A percentile compares a stretch with the other conserved stretches of the same genome.
Evolutionary conservation across 2,329 filamentous ascomycete genomes (phyloP).

Genomic region (Fusarium sp.): DNA sequence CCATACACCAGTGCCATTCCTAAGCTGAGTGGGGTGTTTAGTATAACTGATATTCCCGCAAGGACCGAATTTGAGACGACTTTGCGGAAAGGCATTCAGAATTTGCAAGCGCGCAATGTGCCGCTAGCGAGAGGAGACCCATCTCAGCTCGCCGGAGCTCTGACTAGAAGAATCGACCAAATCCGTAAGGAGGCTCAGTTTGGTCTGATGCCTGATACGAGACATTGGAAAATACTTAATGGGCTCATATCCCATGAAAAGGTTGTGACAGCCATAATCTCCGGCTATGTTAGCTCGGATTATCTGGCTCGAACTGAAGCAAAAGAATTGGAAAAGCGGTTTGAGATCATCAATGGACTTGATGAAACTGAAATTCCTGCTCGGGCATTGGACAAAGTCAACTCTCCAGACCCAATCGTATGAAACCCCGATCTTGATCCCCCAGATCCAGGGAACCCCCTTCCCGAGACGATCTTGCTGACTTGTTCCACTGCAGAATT

Average conservation of each 20-base stretch:
- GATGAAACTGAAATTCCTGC: slow-evolving; percentile 44
- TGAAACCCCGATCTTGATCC: slow-evolving; percentile 24
- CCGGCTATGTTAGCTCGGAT: slow-evolving; percentile 42
- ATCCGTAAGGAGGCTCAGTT: slow-evolving; percentile 40
- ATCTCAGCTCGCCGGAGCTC: slow-evolving; percentile 17
- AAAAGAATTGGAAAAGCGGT: slow-evolving; percentile 44
- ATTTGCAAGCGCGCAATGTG: slow-evolving; percentile 24
- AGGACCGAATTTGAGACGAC: slow-evolving; percentile 46
- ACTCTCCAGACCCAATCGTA: slow-evolving; percentile 51
- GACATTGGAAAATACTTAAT: slow-evolving; percentile 52
- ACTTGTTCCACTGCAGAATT: slow-evolving; percentile 46
- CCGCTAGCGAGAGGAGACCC: slow-evolving; percentile 5
- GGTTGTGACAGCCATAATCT: slow-evolving; percentile 50
- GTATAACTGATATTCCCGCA: slow-evolving; percentile 36
- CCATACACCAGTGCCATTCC: slow-evolving; percentile 5
- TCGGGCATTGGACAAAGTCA: slow-evolving; percentile 36
- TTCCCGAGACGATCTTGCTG: slow-evolving; percentile 19
- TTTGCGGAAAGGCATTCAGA: slow-evolving; percentile 25
- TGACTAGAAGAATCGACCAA: slow-evolving; percentile 46
- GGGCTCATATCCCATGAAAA: slow-evolving; percentile 45
- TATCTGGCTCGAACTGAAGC: slow-evolving; percentile 48
- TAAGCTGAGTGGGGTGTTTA: slow-evolving; percentile 42
- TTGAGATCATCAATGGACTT: slow-evolving; percentile 45
- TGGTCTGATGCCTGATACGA: slow-evolving; percentile 51
- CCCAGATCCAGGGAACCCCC: not conserved